Conservation (phyloP, 1,284 basidiomycete genomes). For the Cryptococcus hybrid region DNA sequence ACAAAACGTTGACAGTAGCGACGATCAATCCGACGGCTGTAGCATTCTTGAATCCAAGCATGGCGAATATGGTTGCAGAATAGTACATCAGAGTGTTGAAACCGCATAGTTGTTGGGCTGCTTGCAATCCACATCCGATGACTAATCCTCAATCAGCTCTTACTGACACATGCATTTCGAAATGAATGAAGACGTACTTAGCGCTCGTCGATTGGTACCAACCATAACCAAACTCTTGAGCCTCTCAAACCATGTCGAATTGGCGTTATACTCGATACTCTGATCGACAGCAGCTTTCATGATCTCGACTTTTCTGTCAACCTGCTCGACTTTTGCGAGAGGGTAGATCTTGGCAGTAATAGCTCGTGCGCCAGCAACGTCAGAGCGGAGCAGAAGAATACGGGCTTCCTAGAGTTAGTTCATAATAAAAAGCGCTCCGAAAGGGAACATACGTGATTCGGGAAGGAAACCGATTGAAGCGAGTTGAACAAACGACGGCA, state of each 20-base stretch:
- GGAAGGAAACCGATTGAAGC: constrained; percentile 64
- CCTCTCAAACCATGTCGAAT: constrained; percentile 62
- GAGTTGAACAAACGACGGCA: constrained; percentile 67
- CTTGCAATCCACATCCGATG: constrained; percentile 74
- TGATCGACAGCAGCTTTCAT: constrained; percentile 60
- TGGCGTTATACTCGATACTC: constrained; percentile 62
- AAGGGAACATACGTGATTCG: constrained; percentile 61
- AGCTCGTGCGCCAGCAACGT: constrained; percentile 54
- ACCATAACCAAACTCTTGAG: constrained; percentile 58
- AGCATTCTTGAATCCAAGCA: constrained; percentile 75
- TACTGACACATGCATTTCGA: neutral
- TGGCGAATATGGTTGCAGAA: constrained; percentile 72
- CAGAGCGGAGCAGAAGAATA: constrained; percentile 62
- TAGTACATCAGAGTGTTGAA: constrained; percentile 75
- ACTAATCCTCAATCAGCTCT: constrained; percentile 49
- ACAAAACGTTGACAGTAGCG: constrained; percentile 74
- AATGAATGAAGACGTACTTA: constrained; percentile 56
- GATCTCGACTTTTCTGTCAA: constrained; percentile 65
- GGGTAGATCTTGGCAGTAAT: constrained; percentile 68
- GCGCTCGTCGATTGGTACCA: constrained; percentile 64
- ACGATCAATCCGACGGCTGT: constrained; percentile 76
- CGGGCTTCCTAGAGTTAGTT: constrained; percentile 55
- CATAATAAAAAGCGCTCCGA: neutral
- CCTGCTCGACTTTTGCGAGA: constrained; percentile 61
- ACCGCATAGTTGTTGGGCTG: constrained; percentile 76